These are phyloP conservation scores for Megacollybia platyphylla DNA, from an alignment of 1,284 basidiomycete species.

Conservation along the genomic window DNA sequence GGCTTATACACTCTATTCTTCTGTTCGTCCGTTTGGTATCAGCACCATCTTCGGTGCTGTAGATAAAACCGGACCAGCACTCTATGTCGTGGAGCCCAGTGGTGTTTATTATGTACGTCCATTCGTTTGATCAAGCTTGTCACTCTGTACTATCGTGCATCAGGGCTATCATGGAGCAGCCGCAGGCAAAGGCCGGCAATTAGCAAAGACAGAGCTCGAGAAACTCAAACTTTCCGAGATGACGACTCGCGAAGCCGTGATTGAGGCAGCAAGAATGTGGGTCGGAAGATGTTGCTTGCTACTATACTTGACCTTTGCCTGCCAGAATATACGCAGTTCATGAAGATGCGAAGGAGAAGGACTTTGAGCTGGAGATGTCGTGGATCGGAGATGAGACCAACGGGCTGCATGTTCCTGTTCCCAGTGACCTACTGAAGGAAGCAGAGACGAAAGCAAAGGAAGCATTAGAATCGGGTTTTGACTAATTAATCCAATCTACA, in stretches of 20 bases:
- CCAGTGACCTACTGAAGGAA: slow-evolving; percentile 73
- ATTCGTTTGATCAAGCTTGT: background rate
- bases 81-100: slow-evolving; percentile 92
- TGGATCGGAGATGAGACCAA: slow-evolving; percentile 90
- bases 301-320: slow-evolving; percentile 1
- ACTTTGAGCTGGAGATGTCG: slow-evolving; percentile 96
- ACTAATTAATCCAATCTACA: slow-evolving; percentile 31
- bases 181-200: slow-evolving; percentile 90
- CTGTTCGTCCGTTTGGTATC: slow-evolving; percentile 94
- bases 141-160: background rate
- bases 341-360: slow-evolving; percentile 95
- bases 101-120: slow-evolving; percentile 78
- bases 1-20: slow-evolving; percentile 95
- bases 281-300: slow-evolving; percentile 16
- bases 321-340: slow-evolving; percentile 92
- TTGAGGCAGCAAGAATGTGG: slow-evolving; percentile 91
- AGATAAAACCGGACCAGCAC: slow-evolving; percentile 79
- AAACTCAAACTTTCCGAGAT: slow-evolving; percentile 82
- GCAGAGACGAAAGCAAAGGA: slow-evolving; percentile 87
- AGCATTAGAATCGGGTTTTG: slow-evolving; percentile 51
- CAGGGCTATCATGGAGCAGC: slow-evolving; percentile 91
- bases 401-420: slow-evolving; percentile 72
- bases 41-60: slow-evolving; percentile 85
- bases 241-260: slow-evolving; percentile 74
- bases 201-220: slow-evolving; percentile 97